phyloP scores from a whole-genome alignment of 2,329 filamentous ascomycete species.

The Diaporthe sp. region DNA sequence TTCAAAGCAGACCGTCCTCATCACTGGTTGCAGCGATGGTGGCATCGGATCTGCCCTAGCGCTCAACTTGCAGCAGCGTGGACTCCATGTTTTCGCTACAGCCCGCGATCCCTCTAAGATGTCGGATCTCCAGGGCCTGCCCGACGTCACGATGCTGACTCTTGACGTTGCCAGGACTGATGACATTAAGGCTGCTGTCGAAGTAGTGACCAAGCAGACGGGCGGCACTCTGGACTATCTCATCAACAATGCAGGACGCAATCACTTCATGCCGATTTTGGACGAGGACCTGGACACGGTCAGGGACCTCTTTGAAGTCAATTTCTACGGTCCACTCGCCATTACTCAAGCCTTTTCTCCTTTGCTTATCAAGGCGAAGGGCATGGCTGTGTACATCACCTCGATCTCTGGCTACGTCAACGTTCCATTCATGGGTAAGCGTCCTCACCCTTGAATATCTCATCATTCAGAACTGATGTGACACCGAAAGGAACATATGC shows the following conservation, averaged over 20 bases:
- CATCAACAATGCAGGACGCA: constrained; percentile 46
- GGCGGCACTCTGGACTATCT: constrained; percentile 44
- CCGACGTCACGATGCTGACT: constrained; percentile 43
- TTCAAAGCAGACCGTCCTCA: constrained; percentile 45
- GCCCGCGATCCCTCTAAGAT: constrained; percentile 46
- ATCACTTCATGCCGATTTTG: constrained; percentile 46
- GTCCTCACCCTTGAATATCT: background rate
- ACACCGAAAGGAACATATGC: constrained; percentile 42
- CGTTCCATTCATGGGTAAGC: constrained; percentile 45
- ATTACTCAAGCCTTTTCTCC: constrained; percentile 46
- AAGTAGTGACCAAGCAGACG: constrained; percentile 41
- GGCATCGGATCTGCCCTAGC: constrained; percentile 46
- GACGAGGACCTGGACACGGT: constrained; percentile 43
- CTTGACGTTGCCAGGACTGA: constrained; percentile 44
- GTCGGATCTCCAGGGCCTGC: constrained; percentile 39
- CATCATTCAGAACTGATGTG: background rate
- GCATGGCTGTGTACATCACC: constrained; percentile 45
- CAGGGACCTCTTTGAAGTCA: constrained; percentile 47
- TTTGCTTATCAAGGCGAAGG: constrained; percentile 47
- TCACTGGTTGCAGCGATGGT: constrained; percentile 48
- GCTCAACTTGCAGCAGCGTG: constrained; percentile 42
- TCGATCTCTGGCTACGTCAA: constrained; percentile 44
- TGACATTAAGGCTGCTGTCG: constrained; percentile 42
- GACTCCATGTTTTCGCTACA: constrained; percentile 45
- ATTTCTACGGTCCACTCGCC: constrained; percentile 47